A percentile compares a stretch with the other conserved stretches of the same genome.
Conservation (phyloP, 1,284 basidiomycete species). For the Leccinum subspadiceum region DNA sequence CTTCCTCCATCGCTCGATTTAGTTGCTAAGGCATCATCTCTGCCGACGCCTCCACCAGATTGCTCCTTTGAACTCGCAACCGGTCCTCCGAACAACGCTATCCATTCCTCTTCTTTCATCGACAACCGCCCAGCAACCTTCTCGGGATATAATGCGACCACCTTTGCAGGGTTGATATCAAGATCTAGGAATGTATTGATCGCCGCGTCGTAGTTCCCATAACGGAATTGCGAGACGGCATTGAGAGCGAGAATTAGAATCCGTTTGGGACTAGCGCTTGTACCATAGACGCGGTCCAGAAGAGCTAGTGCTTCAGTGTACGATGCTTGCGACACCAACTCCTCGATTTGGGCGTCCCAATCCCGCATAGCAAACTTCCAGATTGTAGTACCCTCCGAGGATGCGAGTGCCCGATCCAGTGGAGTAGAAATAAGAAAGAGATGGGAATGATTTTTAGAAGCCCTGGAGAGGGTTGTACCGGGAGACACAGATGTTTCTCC, state of each 20-base stretch:
- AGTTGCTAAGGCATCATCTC: slow-evolving; percentile 33
- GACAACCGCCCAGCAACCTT: slow-evolving; percentile 78
- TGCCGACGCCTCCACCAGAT: neutral
- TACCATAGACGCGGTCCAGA: slow-evolving; percentile 49
- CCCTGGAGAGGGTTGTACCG: slow-evolving; percentile 32
- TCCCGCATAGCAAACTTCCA: slow-evolving; percentile 75
- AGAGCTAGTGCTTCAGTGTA: slow-evolving; percentile 84
- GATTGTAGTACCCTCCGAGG: slow-evolving; percentile 70
- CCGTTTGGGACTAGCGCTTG: slow-evolving; percentile 48
- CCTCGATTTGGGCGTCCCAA: slow-evolving; percentile 84
- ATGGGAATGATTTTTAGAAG: slow-evolving; percentile 37
- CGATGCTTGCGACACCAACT: slow-evolving; percentile 69
- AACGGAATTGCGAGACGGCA: slow-evolving; percentile 76
- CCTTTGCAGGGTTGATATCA: slow-evolving; percentile 91
- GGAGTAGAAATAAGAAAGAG: slow-evolving; percentile 74
- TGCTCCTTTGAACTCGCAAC: slow-evolving; percentile 20
- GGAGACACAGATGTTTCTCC: slow-evolving; percentile 42
- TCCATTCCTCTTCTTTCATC: slow-evolving; percentile 73
- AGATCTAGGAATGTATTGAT: slow-evolving; percentile 87
- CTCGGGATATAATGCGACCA: slow-evolving; percentile 87
- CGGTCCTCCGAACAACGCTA: slow-evolving; percentile 84
- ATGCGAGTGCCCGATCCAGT: slow-evolving; percentile 60
- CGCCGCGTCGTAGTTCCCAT: slow-evolving; percentile 69
- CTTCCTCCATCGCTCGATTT: slow-evolving; percentile 24
- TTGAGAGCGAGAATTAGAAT: slow-evolving; percentile 65